Base-by-base conservation (phyloP, 345 rosid species). In the Litchi chinensis region DNA sequence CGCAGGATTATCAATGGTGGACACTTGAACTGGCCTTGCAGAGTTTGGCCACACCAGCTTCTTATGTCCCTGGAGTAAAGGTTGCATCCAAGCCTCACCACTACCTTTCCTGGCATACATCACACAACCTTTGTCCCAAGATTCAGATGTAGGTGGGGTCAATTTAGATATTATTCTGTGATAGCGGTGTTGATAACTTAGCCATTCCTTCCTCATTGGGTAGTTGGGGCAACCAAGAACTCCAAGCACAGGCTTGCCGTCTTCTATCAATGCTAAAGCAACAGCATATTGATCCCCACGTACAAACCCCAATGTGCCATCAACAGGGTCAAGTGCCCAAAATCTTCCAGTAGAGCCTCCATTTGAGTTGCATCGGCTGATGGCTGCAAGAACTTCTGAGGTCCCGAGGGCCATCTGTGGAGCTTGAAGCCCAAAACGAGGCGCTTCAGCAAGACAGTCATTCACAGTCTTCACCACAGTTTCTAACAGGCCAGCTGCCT, bases 161-260 rank as follows among this genome's bases (percentile, higher is more conserved):
- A 87, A 68, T 78, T 85, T 86, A 2, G 91, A 88, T 72, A 88
- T 82, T n/a, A 89, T 85, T 73, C 90, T 83, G 44, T 89, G 90
- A 77, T 89, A 87, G 4, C 88, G 83, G 37, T 89, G 90, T 28
- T 85, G 91, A 79, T 89, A 87, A 73, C 82, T 82, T 41, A 89
- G 73, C 90, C 91, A 89, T 68, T 87, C 90, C 57, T 87, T 87
- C 65, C 83, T 83, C 91, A 87, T 87, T 6, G 91, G 90, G 74
- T 89, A 89, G 66, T 89, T 89, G 18, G 91, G 91, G 81, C 91
- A 89, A 21, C 91, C 91, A 2, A 89, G 90, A 77, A 89, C 88
- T 73, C 91, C 91, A 7, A 89, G 79, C 76, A 85, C 91, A 41
- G 86, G 86, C 62, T 89, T 86, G 8, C 91, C 91, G 44, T 89